Conservation (phyloP, 495 filamentous ascomycete genomes). For the Penicillium cosmopolitanum region DNA sequence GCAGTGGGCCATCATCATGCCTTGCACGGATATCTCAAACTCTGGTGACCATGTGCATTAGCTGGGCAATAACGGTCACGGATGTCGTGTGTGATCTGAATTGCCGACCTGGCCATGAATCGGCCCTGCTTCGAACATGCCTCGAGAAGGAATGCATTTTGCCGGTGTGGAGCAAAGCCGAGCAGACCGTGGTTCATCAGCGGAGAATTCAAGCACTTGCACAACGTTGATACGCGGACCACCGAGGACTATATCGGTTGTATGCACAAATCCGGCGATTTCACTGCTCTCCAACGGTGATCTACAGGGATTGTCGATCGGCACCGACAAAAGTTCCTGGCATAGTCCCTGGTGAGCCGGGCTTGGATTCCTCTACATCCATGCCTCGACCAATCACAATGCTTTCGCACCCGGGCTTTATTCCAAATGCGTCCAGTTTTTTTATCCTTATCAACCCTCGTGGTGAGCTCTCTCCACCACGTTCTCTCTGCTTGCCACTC, state of each 20-base stretch:
- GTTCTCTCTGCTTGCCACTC: not conserved
- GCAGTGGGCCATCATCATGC: slow-evolving; percentile 1
- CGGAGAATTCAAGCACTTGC: not conserved
- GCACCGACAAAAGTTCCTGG: slow-evolving; percentile 6
- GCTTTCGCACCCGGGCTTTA: not conserved
- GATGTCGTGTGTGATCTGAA: not conserved
- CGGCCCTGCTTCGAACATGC: not conserved
- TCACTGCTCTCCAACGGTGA: slow-evolving; percentile 14
- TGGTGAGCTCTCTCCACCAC: slow-evolving; percentile 2
- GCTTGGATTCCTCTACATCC: not conserved
- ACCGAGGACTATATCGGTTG: slow-evolving; percentile 2
- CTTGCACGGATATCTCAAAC: slow-evolving; percentile 2
- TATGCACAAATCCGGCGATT: slow-evolving; percentile 20
- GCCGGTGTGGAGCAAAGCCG: slow-evolving; percentile 9
- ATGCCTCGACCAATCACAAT: not conserved
- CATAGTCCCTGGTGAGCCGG: slow-evolving; percentile 6
- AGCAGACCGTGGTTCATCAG: slow-evolving; percentile 4
- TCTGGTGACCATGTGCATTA: slow-evolving; percentile 9
- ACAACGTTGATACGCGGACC: slow-evolving; percentile 8
- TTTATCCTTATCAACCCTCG: slow-evolving; percentile 1
- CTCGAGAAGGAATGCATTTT: not conserved
- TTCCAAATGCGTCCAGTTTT: slow-evolving; percentile 13
- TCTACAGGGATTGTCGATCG: slow-evolving; percentile 21
- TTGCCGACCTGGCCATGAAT: not conserved
- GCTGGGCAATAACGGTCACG: not conserved